These are phyloP conservation scores for Teratosphaeria zuluensis DNA, from an alignment of 2,329 filamentous ascomycete genomes.

Conservation along the genomic window DNA sequence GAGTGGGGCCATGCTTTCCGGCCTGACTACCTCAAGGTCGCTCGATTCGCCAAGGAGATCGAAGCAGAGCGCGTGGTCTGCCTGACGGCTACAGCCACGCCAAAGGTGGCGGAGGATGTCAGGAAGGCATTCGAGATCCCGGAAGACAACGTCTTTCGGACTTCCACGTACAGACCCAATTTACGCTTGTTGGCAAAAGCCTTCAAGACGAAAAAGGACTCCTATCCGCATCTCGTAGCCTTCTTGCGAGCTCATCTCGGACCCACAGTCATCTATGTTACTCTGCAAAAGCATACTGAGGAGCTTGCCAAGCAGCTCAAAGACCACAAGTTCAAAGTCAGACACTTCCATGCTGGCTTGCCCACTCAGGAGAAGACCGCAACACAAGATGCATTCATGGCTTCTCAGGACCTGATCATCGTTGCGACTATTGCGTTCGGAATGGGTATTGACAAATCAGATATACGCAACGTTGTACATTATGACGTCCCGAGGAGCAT, in stretches of 20 bases:
- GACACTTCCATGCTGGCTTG: conserved; percentile 81
- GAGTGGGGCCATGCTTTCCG: conserved; percentile 99
- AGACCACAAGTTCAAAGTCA: conserved; percentile 68
- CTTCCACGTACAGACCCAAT: conserved; percentile 88
- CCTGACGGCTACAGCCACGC: conserved; percentile 86
- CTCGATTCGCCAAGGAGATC: conserved; percentile 63
- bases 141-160: conserved; percentile 45
- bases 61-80: conserved; percentile 83
- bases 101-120: conserved; percentile 84
- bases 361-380: conserved; percentile 54
- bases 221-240: conserved; percentile 35
- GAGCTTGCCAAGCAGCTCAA: conserved; percentile 72
- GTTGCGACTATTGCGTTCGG: conserved; percentile 98
- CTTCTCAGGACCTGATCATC: conserved; percentile 70
- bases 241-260: conserved; percentile 46
- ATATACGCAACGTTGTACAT: conserved; percentile 94
- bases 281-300: conserved; percentile 47
- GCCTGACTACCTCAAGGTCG: conserved; percentile 77
- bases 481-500: conserved; percentile 86
- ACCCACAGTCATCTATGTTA: conserved; percentile 52
- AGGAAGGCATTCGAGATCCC: conserved; percentile 61
- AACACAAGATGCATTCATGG: conserved; percentile 76
- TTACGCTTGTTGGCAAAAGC: conserved; percentile 49
- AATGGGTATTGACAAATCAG: conserved; percentile 97
- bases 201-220: conserved; percentile 34